Percentiles rank a stretch among this genome's conserved stretches.
phyloP scores from a whole-genome alignment of 192 early-diverging fungal species.

The Backusella sp. region DNA sequence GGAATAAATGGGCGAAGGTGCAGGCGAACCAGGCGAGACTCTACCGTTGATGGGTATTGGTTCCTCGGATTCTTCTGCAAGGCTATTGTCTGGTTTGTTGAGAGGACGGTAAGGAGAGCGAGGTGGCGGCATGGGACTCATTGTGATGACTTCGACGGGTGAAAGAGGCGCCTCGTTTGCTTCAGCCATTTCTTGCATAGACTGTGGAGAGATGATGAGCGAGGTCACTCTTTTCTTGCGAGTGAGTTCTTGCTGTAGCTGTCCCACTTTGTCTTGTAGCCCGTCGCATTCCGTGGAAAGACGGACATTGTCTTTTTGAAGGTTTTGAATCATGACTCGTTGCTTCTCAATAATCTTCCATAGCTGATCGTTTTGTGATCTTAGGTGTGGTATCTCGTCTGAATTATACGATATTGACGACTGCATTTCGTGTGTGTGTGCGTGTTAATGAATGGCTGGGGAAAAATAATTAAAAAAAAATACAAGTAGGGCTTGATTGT shows the following conservation, averaged over 20 bases:
- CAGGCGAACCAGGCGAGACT: neutral
- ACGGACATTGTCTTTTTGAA: conserved; percentile 64
- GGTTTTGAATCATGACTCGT: conserved; percentile 79
- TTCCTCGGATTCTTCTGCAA: neutral
- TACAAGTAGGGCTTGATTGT: neutral
- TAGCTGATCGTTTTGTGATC: conserved; percentile 76
- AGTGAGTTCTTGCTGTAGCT: conserved; percentile 17
- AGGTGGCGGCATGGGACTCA: conserved; percentile 26
- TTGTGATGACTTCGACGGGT: neutral
- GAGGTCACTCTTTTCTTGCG: conserved; percentile 14
- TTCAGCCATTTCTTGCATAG: conserved; percentile 14
- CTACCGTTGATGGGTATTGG: neutral
- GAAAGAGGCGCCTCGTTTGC: neutral
- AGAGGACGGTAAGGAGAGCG: conserved; percentile 24
- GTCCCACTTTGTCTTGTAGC: conserved; percentile 27
- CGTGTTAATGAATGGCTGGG: neutral
- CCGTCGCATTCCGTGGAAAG: conserved; percentile 43
- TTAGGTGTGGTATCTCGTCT: conserved; percentile 12
- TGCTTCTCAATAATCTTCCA: conserved; percentile 94
- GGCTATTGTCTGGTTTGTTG: neutral
- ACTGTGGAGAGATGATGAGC: conserved; percentile 16
- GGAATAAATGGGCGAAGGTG: neutral
- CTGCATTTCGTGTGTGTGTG: neutral
- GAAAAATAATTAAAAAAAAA: neutral
- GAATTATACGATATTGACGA: neutral